Conservation (phyloP, 148 eudicot genomes). For the Cornus kousa region DNA sequence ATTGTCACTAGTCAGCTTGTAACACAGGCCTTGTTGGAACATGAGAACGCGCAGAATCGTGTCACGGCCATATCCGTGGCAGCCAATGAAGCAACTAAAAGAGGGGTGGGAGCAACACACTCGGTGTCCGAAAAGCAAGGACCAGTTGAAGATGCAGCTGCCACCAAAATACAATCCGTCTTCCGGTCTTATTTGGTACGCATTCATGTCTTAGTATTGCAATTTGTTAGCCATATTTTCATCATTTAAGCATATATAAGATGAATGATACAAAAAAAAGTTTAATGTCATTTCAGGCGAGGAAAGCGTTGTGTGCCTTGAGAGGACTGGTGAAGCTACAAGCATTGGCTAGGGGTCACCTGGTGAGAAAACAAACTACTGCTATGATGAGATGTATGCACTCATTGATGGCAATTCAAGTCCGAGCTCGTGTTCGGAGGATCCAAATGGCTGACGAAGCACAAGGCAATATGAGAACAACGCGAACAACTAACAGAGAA, state of each 20-base stretch:
- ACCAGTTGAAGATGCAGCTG: slow-evolving; percentile 25
- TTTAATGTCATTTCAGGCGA: slow-evolving; percentile 27
- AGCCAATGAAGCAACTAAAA: not conserved
- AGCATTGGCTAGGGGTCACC: slow-evolving; percentile 45
- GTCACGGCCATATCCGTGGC: not conserved
- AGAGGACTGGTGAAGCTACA: slow-evolving; percentile 44
- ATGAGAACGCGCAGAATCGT: not conserved
- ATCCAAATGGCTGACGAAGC: slow-evolving; percentile 25
- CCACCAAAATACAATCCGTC: slow-evolving; percentile 38
- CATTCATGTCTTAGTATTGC: too few species aligned
- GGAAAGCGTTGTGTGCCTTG: slow-evolving; percentile 41
- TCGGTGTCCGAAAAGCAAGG: not conserved
- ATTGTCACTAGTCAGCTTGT: not conserved
- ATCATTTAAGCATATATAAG: too few species aligned
- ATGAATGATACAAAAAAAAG: not conserved
- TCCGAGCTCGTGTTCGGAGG: slow-evolving; percentile 41
- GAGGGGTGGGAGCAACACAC: not conserved
- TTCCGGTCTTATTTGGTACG: slow-evolving; percentile 44
- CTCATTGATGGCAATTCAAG: slow-evolving; percentile 43
- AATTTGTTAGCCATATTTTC: too few species aligned
- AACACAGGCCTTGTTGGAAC: slow-evolving; percentile 14
- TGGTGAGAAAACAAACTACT: slow-evolving; percentile 41
- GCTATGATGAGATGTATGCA: slow-evolving; percentile 36
- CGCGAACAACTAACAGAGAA: slow-evolving; percentile 6
- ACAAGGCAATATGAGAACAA: not conserved